Percentiles rank a stretch among this genome's conserved stretches.
These are phyloP conservation scores for Dunaliella salina DNA, from an alignment of 163 green algal genomes.

Conservation along the genomic window DNA sequence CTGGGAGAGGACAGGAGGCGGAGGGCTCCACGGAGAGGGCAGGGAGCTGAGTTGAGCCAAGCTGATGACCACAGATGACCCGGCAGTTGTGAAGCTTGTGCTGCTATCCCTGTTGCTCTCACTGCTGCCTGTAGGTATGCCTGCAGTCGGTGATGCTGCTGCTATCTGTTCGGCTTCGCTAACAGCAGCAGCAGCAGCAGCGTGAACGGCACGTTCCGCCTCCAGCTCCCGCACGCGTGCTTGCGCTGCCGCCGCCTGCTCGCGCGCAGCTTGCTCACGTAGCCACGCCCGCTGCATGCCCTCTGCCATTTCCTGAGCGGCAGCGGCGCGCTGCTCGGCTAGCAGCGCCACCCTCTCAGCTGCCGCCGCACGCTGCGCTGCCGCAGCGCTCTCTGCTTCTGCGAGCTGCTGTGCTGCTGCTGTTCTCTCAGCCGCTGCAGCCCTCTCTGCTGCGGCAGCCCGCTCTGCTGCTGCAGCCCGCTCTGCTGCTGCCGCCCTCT, in stretches of 20 bases:
- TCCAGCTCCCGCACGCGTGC: not conserved
- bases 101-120: too few species aligned
- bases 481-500: not conserved
- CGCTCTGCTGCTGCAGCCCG: too few species aligned
- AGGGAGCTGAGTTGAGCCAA: not conserved
- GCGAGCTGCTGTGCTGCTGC: not conserved
- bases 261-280: not conserved
- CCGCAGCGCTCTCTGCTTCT: not conserved
- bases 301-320: not conserved
- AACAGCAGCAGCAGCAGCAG: not conserved
- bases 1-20: not conserved
- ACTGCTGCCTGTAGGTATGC: too few species aligned
- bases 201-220: not conserved
- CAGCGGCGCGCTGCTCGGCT: not conserved
- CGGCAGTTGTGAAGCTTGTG: not conserved
- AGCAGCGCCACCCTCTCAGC: not conserved
- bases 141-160: too few species aligned
- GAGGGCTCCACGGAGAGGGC: not conserved
- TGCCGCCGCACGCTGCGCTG: not conserved
- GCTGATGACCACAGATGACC: not conserved
- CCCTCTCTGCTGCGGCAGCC: not conserved
- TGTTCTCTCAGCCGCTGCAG: not conserved
- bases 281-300: not conserved
- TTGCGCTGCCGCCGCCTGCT: not conserved
- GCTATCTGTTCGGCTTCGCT: not conserved